Base-by-base conservation (phyloP, 2,329 filamentous ascomycete genomes). In the Claviceps pazoutovae region DNA sequence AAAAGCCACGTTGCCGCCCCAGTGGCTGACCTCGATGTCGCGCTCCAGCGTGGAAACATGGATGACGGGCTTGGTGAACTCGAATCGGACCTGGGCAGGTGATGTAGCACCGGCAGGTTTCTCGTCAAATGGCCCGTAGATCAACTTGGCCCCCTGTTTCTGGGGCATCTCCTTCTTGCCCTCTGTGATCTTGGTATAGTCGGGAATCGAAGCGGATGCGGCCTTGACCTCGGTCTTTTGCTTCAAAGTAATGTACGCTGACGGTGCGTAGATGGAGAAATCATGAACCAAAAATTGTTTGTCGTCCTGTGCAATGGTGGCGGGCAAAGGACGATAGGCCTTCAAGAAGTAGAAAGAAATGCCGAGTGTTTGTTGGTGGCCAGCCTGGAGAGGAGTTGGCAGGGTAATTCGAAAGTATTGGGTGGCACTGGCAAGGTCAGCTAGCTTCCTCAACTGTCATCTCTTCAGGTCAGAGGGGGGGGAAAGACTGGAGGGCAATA, bases 201-300 rank as follows among this genome's bases (percentile, higher is more conserved):
- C 88, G 53, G 89, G 86, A 30, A 95, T 77, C 60, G 87, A 83
- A 56, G 78, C 72, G 51, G 80, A 84, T 47, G 86, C 79, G 60
- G 95, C 83, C 74, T 96, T 96, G 70, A 98, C 71, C 70, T 97
- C 95, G 41, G 93, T 97, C 80, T 96, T 96, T 68, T 98, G 93
- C 73, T 95, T 95, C 61, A 79, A 68, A 14, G 89, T 96, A 17
- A 77, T 71, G 72, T 98, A 98, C 55, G 85, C 83, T 9, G 88
- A 94, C 16, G 83, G 84, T 46, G 76, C 79, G 69, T 95, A 95
- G 58, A 86, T 86, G 55, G 87, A 91, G 73, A 95, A 94, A 52
- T 81, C 75, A 73, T 94, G 89, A 52, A 80, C 75, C 50, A 98
- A 82, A 71, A 84, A 96, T 70, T 98, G 93, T 66, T 84, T 81